Percentiles rank a stretch among this genome's conserved stretches.
phyloP scores from a whole-genome alignment of 2,329 filamentous ascomycete genomes.

The Cladosporium sp. region DNA sequence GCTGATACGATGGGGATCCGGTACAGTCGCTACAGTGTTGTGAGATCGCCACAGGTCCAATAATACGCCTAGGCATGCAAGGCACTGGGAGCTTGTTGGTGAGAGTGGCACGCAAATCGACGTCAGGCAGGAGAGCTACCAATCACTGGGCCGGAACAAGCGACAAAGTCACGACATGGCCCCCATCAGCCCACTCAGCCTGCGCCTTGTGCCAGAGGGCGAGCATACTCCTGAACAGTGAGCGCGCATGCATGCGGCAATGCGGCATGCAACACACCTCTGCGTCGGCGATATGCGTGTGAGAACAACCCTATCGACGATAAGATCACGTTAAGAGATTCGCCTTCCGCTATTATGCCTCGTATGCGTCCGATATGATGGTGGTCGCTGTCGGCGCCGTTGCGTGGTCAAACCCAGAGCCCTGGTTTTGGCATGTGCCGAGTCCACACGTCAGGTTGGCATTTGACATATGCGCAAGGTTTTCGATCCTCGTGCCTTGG shows the following conservation, averaged over 20 bases:
- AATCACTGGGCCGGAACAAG: background rate
- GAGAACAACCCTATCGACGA: conserved; percentile 4
- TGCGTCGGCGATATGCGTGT: background rate
- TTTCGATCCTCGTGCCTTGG: background rate
- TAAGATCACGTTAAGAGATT: background rate
- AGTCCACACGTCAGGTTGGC: background rate
- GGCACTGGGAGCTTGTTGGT: conserved; percentile 3
- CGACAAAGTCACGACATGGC: background rate
- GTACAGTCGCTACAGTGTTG: conserved; percentile 11
- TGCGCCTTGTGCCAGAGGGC: conserved; percentile 9
- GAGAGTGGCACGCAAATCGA: background rate
- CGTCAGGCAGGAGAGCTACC: conserved; percentile 4
- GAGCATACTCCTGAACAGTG: background rate
- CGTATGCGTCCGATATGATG: background rate
- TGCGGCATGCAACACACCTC: background rate
- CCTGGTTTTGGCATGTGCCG: background rate
- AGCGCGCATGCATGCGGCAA: background rate
- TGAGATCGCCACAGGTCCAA: conserved; percentile 9
- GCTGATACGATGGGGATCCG: conserved; percentile 13
- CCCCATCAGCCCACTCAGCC: conserved; percentile 12
- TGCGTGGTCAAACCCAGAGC: background rate
- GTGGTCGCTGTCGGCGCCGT: background rate
- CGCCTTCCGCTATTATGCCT: background rate
- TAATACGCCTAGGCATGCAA: conserved; percentile 8
- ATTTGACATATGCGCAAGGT: background rate